Conservation (phyloP, 1,139 yeast species). For the Kurtzmaniella quercitrusa region DNA sequence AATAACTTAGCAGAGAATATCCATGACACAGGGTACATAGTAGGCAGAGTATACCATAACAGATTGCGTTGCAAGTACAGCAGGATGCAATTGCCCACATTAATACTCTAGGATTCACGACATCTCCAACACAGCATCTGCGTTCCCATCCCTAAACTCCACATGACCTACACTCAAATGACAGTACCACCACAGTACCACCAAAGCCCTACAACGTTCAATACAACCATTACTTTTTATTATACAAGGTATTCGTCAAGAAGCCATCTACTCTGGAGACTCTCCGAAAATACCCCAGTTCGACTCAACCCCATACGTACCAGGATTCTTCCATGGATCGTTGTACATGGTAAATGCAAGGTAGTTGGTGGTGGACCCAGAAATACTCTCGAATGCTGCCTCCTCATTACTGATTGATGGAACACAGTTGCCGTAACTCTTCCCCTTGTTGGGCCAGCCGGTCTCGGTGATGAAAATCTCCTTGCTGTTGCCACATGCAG, state of each 20-base stretch:
- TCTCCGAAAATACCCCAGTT: conserved; percentile 62
- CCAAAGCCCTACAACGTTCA: too few relatives aligned
- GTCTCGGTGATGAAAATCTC: conserved; percentile 64
- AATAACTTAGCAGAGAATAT: too few relatives aligned
- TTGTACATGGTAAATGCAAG: conserved; percentile 69
- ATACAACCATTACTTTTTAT: background rate
- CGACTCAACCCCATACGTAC: conserved; percentile 63
- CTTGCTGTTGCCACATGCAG: conserved; percentile 60
- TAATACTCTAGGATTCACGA: too few relatives aligned
- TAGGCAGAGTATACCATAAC: too few relatives aligned
- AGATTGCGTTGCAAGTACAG: too few relatives aligned
- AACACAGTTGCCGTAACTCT: conserved; percentile 60
- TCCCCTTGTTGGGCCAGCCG: conserved; percentile 80
- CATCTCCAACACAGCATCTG: too few relatives aligned
- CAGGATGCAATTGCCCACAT: too few relatives aligned
- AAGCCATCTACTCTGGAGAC: conserved; percentile 12
- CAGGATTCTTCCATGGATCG: conserved; percentile 76
- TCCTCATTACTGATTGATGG: conserved; percentile 64
- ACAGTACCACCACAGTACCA: too few relatives aligned
- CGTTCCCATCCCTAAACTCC: too few relatives aligned
- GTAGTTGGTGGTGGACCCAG: conserved; percentile 51
- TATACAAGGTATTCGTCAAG: background rate
- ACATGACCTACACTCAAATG: too few relatives aligned
- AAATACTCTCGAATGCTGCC: conserved; percentile 55
- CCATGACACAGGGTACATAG: too few relatives aligned